A percentile compares a stretch with the other conserved stretches of the same genome.
phyloP scores from a whole-genome alignment of 371 early-diverging fungal species.

The Mucor mucedo region DNA sequence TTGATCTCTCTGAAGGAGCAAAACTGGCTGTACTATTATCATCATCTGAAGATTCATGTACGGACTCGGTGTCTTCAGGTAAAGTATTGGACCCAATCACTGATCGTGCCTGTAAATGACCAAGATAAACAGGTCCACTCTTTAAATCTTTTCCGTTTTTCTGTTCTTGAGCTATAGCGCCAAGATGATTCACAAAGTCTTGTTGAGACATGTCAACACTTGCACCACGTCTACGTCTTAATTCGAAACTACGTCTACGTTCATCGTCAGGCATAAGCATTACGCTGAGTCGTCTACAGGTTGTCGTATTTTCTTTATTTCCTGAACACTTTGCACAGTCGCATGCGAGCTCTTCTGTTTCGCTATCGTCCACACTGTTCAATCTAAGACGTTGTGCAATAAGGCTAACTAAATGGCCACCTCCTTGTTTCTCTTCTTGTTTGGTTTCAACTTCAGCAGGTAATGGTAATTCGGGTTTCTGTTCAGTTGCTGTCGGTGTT shows the following conservation, averaged over 20 bases:
- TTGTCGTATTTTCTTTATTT: neutral
- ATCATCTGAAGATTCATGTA: slow-evolving; percentile 15
- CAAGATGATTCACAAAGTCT: slow-evolving; percentile 3
- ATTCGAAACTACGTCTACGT: slow-evolving; percentile 35
- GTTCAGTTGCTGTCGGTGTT: neutral
- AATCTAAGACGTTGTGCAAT: slow-evolving; percentile 47
- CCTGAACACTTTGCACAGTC: slow-evolving; percentile 32
- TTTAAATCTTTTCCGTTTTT: slow-evolving; percentile 8
- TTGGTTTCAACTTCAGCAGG: slow-evolving; percentile 1
- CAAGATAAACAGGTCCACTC: slow-evolving; percentile 27
- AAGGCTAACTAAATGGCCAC: slow-evolving; percentile 36
- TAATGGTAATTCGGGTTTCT: neutral
- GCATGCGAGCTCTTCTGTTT: slow-evolving; percentile 16
- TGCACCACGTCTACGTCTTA: slow-evolving; percentile 41
- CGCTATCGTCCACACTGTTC: slow-evolving; percentile 25
- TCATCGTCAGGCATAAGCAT: slow-evolving; percentile 30
- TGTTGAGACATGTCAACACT: slow-evolving; percentile 30
- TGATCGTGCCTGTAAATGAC: slow-evolving; percentile 25
- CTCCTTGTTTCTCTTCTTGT: slow-evolving; percentile 11
- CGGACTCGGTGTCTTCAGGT: slow-evolving; percentile 3
- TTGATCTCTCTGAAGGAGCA: slow-evolving; percentile 25
- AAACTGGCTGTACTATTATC: slow-evolving; percentile 23
- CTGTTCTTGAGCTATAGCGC: neutral
- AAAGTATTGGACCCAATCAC: slow-evolving; percentile 1
- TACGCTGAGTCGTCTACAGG: slow-evolving; percentile 35